Conservation (phyloP, 768 basidiomycete species). For the Gyrodon lividus region DNA sequence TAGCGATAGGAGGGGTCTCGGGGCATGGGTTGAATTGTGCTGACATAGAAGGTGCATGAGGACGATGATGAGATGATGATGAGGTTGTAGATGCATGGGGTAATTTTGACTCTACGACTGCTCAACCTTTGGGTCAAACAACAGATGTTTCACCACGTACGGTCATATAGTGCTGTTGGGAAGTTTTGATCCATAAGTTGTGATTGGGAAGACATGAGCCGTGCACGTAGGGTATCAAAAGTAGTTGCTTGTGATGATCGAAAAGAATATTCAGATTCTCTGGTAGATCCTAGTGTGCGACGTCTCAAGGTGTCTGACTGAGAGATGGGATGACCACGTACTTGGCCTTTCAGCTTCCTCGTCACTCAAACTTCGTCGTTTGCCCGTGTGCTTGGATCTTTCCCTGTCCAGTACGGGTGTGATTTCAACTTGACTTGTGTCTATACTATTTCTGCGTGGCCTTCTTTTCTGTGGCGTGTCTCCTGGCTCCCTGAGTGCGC, state of each 20-base stretch:
- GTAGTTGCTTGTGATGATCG: slow-evolving; percentile 45
- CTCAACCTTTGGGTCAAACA: not conserved
- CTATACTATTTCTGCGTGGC: slow-evolving; percentile 57
- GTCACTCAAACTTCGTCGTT: slow-evolving; percentile 63
- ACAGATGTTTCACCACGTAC: slow-evolving; percentile 29
- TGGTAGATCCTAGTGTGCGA: slow-evolving; percentile 19
- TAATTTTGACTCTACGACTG: slow-evolving; percentile 11
- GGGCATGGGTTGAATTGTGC: slow-evolving; percentile 40
- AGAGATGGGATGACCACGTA: slow-evolving; percentile 34
- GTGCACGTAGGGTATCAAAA: slow-evolving; percentile 47
- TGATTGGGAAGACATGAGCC: slow-evolving; percentile 39
- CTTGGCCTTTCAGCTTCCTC: slow-evolving; percentile 61
- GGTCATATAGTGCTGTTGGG: slow-evolving; percentile 32
- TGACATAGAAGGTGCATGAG: slow-evolving; percentile 32
- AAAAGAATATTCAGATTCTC: slow-evolving; percentile 36
- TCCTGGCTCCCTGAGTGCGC: slow-evolving; percentile 60
- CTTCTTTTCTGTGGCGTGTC: slow-evolving; percentile 59
- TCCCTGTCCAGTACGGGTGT: slow-evolving; percentile 46
- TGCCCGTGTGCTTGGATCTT: slow-evolving; percentile 44
- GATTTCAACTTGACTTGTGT: slow-evolving; percentile 57
- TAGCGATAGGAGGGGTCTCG: slow-evolving; percentile 46
- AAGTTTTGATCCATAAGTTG: slow-evolving; percentile 38
- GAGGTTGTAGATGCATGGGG: slow-evolving; percentile 15
- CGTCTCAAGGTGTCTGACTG: slow-evolving; percentile 4
- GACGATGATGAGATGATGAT: slow-evolving; percentile 16